A percentile compares a stretch with the other conserved stretches of the same genome.
Conservation (phyloP, 169 alveolate species). For the Besnoitia besnoiti region DNA sequence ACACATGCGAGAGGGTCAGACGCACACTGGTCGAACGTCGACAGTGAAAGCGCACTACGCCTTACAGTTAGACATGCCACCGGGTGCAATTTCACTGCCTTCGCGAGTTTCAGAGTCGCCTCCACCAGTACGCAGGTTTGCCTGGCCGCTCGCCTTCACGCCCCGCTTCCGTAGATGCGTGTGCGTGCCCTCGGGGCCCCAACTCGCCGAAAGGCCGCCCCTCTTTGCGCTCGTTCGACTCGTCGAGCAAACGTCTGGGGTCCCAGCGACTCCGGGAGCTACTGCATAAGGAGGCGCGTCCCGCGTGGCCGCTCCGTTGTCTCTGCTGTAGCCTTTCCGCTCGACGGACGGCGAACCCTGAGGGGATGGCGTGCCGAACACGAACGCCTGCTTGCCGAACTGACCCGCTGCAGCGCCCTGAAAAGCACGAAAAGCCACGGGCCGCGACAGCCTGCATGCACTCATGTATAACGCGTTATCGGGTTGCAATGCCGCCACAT, state of each 20-base stretch:
- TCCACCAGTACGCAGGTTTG: neutral
- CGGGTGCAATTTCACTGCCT: too few relatives aligned
- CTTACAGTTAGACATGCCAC: too few relatives aligned
- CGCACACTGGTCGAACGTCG: too few relatives aligned
- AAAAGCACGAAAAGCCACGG: neutral
- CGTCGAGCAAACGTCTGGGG: neutral
- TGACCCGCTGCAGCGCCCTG: neutral
- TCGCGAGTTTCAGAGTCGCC: too few relatives aligned
- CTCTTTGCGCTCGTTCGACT: neutral
- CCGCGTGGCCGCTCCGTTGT: neutral
- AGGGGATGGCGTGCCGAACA: neutral
- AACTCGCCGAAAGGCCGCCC: neutral
- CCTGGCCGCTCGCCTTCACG: neutral
- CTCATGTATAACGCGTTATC: too few relatives aligned
- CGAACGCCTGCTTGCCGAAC: neutral
- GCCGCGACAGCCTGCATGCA: neutral
- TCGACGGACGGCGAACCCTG: neutral
- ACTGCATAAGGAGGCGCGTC: neutral
- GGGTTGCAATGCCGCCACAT: too few relatives aligned
- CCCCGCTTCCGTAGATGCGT: slow-evolving; percentile 17
- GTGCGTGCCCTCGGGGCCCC: slow-evolving; percentile 11
- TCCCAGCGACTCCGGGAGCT: neutral
- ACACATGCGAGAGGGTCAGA: too few relatives aligned
- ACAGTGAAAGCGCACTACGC: too few relatives aligned
- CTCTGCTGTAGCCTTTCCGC: neutral